Percentiles rank a stretch among this genome's conserved stretches.
Conservation (phyloP, 257 asterid genomes). For the Marsdenia floribunda region DNA sequence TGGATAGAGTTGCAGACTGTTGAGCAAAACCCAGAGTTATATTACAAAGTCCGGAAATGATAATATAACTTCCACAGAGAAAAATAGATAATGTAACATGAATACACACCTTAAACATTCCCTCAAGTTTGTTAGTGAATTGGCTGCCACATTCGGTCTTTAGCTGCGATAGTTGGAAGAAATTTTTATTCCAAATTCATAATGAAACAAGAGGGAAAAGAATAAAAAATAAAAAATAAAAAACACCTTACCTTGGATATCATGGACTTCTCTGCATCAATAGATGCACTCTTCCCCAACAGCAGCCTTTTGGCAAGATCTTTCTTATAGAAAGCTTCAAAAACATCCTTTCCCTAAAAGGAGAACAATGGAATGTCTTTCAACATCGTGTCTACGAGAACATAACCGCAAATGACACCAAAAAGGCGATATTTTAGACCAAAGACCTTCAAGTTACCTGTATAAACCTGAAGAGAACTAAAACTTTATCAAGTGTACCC, state of each 20-base stretch:
- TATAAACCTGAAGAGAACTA: conserved; percentile 91
- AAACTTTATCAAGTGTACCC: conserved; percentile 92
- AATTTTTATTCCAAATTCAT: conserved; percentile 15
- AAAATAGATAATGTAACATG: background rate
- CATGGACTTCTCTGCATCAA: conserved; percentile 94
- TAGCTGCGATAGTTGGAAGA: conserved; percentile 37
- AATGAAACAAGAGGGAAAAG: conserved; percentile 1
- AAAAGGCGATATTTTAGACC: background rate
- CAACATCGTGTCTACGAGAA: background rate
- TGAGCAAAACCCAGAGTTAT: background rate
- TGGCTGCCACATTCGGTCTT: conserved; percentile 99
- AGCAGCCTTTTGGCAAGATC: conserved; percentile 85
- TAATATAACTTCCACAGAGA: background rate
- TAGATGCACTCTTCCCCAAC: conserved; percentile 91
- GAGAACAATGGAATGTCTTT: background rate
- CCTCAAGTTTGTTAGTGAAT: conserved; percentile 96
- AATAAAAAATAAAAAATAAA: background rate
- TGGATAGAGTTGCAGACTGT: background rate
- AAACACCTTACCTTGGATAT: conserved; percentile 33
- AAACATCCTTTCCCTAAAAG: conserved; percentile 45
- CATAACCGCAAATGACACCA: background rate
- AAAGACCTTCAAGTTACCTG: conserved; percentile 47
- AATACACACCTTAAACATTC: conserved; percentile 83
- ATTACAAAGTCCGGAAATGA: background rate
- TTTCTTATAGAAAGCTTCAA: conserved; percentile 51